Evolutionary conservation across 2,329 filamentous ascomycete species (phyloP), one percentile per base, ranked within the genome.

Genomic region (Stachybotrys echinatus): DNA sequence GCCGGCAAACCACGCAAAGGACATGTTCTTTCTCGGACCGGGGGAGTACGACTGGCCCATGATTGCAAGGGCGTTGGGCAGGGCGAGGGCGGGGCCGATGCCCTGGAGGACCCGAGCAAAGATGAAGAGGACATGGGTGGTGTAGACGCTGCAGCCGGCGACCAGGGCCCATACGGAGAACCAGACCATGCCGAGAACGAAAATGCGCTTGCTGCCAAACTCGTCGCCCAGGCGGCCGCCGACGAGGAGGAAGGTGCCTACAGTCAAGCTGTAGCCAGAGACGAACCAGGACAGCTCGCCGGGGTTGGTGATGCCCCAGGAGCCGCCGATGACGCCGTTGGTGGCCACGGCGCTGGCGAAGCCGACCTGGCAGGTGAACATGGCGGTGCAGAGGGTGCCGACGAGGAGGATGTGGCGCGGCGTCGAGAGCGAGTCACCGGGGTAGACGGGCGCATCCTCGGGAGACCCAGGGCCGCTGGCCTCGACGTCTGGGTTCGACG

Each of bases 1-100:
- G 1, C 72, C 74, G 3, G 71, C 75, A 54, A 79, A 78, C 38
- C 75, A 59, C 10, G 68, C 73, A 45, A 78, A 58, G 34, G 66
- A 63, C 18, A 77, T 56, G 51, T 79, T 76, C 12, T 74, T 67
- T 42, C 62, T 60, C 12, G 61, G 61, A 0, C 77, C 76, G 0
- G 75, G 74, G 1, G 73, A 72, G 18, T 77, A 70, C 34, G 70
- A 76, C 22, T 68, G 71, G 0, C 68, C 70, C 17, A 81, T 63
- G 46, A 79, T 69, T 0, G 77, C 76, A 0, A 81, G 67, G 0
- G 74, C 72, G 54, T 79, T 80, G 0, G 77, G 76, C 61, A 79
- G 69, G n/a, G 80, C 60, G 17, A 77, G 64, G 0, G 72, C 76
- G 2, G 74, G 76, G 0, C 78, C 77, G 6, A 65, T 27, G 1